Evolutionary conservation across 2,329 filamentous ascomycete genomes (phyloP).

Genomic region (Neopestalotiopsis sp.): DNA sequence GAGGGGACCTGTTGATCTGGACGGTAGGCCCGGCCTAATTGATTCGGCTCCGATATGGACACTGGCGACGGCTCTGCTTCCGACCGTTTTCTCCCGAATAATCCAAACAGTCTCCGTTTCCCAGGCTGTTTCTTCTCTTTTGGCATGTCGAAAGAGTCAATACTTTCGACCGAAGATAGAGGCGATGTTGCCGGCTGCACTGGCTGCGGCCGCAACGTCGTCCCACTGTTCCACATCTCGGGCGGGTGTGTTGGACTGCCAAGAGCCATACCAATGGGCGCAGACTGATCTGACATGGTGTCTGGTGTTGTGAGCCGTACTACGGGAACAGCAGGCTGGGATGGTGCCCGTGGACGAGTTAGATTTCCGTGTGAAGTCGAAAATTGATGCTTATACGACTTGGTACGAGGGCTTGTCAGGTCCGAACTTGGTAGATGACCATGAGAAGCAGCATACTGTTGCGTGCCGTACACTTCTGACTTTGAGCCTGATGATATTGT

Average conservation of each 20-base stretch:
- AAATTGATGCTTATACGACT: constrained; percentile 25
- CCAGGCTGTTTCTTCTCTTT: constrained; percentile 53
- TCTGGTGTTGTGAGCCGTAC: constrained; percentile 48
- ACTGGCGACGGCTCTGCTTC: constrained; percentile 27
- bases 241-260: constrained; percentile 67
- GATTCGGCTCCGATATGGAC: constrained; percentile 26
- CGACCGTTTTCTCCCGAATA: constrained; percentile 53
- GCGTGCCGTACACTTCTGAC: constrained; percentile 37
- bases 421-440: constrained; percentile 46
- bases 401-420: constrained; percentile 43
- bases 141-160: constrained; percentile 28
- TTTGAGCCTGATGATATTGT: constrained; percentile 30
- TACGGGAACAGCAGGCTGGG: constrained; percentile 32
- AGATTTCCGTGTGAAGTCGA: background rate
- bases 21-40: constrained; percentile 24
- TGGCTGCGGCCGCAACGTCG: constrained; percentile 22
- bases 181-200: constrained; percentile 25
- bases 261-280: constrained; percentile 73
- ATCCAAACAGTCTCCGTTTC: constrained; percentile 64
- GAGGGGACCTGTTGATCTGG: constrained; percentile 21
- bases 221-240: constrained; percentile 28
- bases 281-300: constrained; percentile 45
- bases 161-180: constrained; percentile 26
- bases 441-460: constrained; percentile 46
- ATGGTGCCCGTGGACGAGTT: constrained; percentile 15